A percentile compares a stretch with the other conserved stretches of the same genome.
Evolutionary conservation across 352 stramenopile species (phyloP).

Genomic region (Poterioochromonas sp.): DNA sequence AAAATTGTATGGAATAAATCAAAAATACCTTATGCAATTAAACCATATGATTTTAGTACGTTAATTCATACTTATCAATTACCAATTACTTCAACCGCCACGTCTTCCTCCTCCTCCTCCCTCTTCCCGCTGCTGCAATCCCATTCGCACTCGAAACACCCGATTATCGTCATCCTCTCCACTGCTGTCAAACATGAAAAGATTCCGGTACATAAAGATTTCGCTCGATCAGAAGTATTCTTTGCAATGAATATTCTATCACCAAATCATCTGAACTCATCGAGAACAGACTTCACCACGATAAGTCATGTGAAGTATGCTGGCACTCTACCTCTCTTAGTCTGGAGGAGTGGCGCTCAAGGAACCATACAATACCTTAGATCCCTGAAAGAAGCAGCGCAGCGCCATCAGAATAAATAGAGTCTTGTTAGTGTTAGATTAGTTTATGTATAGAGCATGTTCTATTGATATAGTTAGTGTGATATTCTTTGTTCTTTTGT

Average conservation of each 20-base stretch:
- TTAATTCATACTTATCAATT: slow-evolving; percentile 45
- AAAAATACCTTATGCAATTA: slow-evolving; percentile 38
- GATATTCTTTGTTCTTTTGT: no score
- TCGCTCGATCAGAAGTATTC: slow-evolving; percentile 42
- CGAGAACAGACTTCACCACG: not conserved
- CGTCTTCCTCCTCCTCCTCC: not conserved
- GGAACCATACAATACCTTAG: not conserved
- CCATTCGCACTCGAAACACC: not conserved
- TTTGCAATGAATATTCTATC: slow-evolving; percentile 42
- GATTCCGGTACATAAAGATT: slow-evolving; percentile 37
- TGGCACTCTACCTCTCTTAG: slow-evolving; percentile 20
- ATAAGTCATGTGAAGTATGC: slow-evolving; percentile 30
- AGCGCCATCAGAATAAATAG: no score
- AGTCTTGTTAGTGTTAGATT: no score
- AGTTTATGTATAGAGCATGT: no score
- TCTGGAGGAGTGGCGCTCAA: not conserved
- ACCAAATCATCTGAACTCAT: slow-evolving; percentile 11
- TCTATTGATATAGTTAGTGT: no score
- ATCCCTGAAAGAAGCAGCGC: not conserved
- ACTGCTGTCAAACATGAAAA: slow-evolving; percentile 8
- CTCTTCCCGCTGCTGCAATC: no score
- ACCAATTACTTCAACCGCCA: slow-evolving; percentile 31
- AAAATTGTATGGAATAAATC: slow-evolving; percentile 48
- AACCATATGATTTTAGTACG: slow-evolving; percentile 47
- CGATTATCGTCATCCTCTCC: not conserved